Base-by-base conservation (phyloP, 176 grass and related monocot species). In the Oryza coarctata region DNA sequence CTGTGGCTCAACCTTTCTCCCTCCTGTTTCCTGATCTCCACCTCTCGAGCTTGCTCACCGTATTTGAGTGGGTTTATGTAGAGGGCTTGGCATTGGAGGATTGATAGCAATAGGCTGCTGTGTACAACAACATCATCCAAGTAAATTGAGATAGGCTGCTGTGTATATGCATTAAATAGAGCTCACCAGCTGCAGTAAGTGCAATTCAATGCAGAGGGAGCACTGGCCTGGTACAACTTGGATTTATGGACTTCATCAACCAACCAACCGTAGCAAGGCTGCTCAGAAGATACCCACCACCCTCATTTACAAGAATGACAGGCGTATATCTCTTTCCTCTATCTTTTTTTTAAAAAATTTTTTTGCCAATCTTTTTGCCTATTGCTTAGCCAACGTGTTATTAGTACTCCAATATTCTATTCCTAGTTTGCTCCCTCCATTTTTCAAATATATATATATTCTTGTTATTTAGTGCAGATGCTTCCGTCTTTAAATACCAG, bases 201-300 rank as follows among this genome's bases (percentile, higher is more conserved):
- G 75, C 69, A 18, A 83, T 86, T 90, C 4, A 90, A 75, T 86
- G 74, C 88, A 31, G 36, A 74, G 47, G 79, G 45, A 55, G 68
- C 79, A 73, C 74, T 86, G 84, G 18, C 20, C 79, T 82, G 61
- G 84, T 83, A 83, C 79, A 63, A 83, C 74, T 32, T 49, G 80
- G 88, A 90, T 90, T 90, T 90, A 90, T 90, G 88, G 84, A 62
- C 25, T 90, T 86, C 88, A 90, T 86, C 79, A 86, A 74, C 88
- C 84, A 90, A 86, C 74, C 80, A 90, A 86, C 79, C 74, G 68
- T 83, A 77, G 81, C 84, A 82, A 69, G 65, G 84, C 84, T 86
- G 62, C 74, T 71, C 67, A 43, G 12, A 79, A 79, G 79, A 58
- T 65, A 52, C 18, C 64, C 75, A 33, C 34, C 61, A 47, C 70